phyloP scores from a whole-genome alignment of 371 early-diverging fungal species.

The Dichotomocladium elegans region DNA sequence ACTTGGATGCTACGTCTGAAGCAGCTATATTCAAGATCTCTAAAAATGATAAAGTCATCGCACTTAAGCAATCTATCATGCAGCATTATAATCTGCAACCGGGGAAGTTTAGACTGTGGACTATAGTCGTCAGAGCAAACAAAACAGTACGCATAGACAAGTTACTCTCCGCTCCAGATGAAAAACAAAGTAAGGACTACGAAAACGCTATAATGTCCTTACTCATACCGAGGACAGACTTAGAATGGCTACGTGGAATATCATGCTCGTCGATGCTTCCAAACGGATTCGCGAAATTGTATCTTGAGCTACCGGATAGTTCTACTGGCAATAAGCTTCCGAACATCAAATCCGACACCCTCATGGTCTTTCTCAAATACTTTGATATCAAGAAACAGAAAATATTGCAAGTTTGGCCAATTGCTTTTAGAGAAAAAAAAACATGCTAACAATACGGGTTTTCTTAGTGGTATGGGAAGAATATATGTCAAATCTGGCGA shows the following conservation, averaged over 20 bases:
- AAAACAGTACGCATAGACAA: conserved; percentile 80
- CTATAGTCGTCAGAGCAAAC: conserved; percentile 76
- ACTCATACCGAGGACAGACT: neutral
- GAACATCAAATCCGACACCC: conserved; percentile 29
- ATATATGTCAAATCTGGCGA: conserved; percentile 55
- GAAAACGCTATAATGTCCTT: neutral
- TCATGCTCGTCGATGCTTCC: no score
- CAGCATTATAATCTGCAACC: conserved; percentile 44
- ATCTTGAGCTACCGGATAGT: conserved; percentile 30
- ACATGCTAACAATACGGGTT: neutral
- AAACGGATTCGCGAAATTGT: conserved; percentile 31
- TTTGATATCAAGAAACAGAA: conserved; percentile 66
- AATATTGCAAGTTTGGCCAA: conserved; percentile 52
- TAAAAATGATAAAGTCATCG: conserved; percentile 54
- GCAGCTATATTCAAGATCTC: conserved; percentile 46
- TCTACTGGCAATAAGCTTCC: conserved; percentile 21
- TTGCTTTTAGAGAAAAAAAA: no score
- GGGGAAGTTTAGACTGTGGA: conserved; percentile 81
- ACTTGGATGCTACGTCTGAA: conserved; percentile 24
- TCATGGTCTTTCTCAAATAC: conserved; percentile 79
- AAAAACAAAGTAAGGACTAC: conserved; percentile 38
- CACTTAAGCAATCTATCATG: conserved; percentile 52
- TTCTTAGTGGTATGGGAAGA: conserved; percentile 57
- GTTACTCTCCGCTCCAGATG: conserved; percentile 45
- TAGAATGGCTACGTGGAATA: neutral